Base-by-base conservation (phyloP, 495 filamentous ascomycete species). In the Lentithecium fluviatile region DNA sequence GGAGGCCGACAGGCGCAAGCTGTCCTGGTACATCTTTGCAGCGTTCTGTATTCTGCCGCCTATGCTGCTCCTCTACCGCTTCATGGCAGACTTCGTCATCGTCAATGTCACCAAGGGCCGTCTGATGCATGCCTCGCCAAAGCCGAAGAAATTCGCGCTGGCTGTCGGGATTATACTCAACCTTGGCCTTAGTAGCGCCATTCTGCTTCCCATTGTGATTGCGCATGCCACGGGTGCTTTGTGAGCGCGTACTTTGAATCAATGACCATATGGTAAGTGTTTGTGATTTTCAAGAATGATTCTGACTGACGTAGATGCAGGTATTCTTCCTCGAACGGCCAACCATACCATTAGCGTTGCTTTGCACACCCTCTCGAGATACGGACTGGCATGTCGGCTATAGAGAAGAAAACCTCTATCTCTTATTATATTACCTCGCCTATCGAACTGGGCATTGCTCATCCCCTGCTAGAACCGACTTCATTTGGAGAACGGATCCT, bases 21-120 rank as follows among this genome's bases (percentile, higher is more conserved):
- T 34, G 24, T 65, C 62, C 2, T 60, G 56, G 56, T 36, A 63
- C 37, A 32, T 67, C 32, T 67, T 67, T 36, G 49, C 19, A 10
- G n/a, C 54, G 1, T 62, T 58, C 50, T 54, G 43, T 19, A 8
- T 62, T 13, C 45, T 67, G 1, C 64, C 64, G 2, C 64, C 64
- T 1, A 15, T 53, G n/a, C 49, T 67, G 24, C 20, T 67, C 17
- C 53, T 67, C 24, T 67, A 50, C 43, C 54, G 54, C 36, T 61
- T 24, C 17, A 12, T 32, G 13, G 59, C 24, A 1, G 64, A 67
- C 36, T 43, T 3, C 20, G 8, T 46, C n/a, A 50, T 66, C 11
- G 24, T 46, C 19, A 34, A n/a, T 12, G 25, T 29, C 34, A 58
- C 54, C 5, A 50, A 58, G 0, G 64, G 64, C 25, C 23, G 42